These are phyloP conservation scores for Ophiocordyceps unilateralis DNA, from an alignment of 2,329 filamentous ascomycete species.

Conservation along the genomic window DNA sequence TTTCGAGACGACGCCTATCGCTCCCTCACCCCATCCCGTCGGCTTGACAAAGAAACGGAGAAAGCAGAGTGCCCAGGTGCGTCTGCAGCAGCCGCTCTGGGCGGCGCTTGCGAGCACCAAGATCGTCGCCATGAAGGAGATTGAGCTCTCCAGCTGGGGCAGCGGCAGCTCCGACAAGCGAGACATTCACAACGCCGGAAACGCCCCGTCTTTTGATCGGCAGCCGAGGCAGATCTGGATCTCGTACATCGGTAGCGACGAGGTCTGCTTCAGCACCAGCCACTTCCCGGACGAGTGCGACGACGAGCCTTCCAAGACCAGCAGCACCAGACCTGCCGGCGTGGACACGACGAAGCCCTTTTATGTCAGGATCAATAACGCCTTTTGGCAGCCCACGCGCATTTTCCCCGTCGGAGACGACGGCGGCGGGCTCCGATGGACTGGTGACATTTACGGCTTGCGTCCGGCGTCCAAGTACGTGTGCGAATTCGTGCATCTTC, in stretches of 20 bases:
- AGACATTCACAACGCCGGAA: constrained; percentile 63
- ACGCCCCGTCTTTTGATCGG: constrained; percentile 48
- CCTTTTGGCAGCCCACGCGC: constrained; percentile 61
- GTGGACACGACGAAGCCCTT: constrained; percentile 59
- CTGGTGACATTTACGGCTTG: constrained; percentile 51
- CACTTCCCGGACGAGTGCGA: constrained; percentile 34
- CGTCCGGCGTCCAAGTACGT: constrained; percentile 61
- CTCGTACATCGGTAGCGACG: constrained; percentile 60
- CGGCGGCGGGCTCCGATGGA: constrained; percentile 34
- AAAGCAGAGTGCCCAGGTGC: constrained; percentile 80
- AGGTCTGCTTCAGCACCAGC: constrained; percentile 61
- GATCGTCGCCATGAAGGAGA: constrained; percentile 87
- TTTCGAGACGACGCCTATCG: constrained; percentile 22
- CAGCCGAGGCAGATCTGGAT: constrained; percentile 65
- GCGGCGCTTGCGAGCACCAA: constrained; percentile 89
- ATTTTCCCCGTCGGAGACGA: constrained; percentile 35
- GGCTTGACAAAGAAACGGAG: constrained; percentile 59
- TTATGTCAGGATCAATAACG: constrained; percentile 62
- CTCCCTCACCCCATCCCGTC: constrained; percentile 15
- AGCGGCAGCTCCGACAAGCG: constrained; percentile 57
- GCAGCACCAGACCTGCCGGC: constrained; percentile 23
- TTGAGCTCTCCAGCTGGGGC: constrained; percentile 65
- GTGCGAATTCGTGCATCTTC: constrained; percentile 58
- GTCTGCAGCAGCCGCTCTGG: constrained; percentile 85
- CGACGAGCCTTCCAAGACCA: constrained; percentile 9